phyloP scores from a whole-genome alignment of 2,329 filamentous ascomycete genomes.

The Scedosporium apiospermum region DNA sequence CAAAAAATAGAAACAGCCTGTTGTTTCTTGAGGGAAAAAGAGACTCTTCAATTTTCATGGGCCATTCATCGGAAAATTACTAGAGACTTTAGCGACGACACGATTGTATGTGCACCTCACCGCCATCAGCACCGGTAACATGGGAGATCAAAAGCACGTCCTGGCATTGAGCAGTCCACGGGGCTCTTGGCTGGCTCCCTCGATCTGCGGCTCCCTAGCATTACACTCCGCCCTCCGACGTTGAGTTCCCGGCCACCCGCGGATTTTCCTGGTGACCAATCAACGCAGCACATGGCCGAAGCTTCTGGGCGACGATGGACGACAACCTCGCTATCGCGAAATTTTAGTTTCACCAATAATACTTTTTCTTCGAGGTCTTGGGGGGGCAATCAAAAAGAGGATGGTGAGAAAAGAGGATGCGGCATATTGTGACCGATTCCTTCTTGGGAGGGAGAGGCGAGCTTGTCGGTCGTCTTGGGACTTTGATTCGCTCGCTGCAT shows the following conservation, averaged over 20 bases:
- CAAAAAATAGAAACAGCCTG: too few relatives aligned
- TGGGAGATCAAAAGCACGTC: too few relatives aligned
- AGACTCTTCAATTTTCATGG: too few relatives aligned
- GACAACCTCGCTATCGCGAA: neutral
- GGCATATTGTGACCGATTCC: neutral
- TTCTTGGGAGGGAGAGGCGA: neutral
- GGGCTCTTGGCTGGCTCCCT: neutral
- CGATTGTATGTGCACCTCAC: too few relatives aligned
- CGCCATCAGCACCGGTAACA: too few relatives aligned
- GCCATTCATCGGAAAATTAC: too few relatives aligned
- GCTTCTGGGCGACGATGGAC: neutral
- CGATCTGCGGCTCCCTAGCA: neutral
- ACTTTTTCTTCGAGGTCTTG: neutral
- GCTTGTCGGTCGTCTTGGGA: neutral
- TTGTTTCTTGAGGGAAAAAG: too few relatives aligned
- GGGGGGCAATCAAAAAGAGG: too few relatives aligned
- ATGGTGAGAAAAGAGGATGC: neutral
- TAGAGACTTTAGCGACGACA: too few relatives aligned
- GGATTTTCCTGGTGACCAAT: slow-evolving; percentile 1
- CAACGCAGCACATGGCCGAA: slow-evolving; percentile 5
- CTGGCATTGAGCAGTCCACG: too few relatives aligned
- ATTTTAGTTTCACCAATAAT: neutral
- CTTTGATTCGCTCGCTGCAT: neutral
- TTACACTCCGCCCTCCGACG: neutral
- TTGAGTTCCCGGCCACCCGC: neutral